These are phyloP conservation scores for Daldinia loculata DNA, from an alignment of 495 filamentous ascomycete genomes.

Conservation along the genomic window DNA sequence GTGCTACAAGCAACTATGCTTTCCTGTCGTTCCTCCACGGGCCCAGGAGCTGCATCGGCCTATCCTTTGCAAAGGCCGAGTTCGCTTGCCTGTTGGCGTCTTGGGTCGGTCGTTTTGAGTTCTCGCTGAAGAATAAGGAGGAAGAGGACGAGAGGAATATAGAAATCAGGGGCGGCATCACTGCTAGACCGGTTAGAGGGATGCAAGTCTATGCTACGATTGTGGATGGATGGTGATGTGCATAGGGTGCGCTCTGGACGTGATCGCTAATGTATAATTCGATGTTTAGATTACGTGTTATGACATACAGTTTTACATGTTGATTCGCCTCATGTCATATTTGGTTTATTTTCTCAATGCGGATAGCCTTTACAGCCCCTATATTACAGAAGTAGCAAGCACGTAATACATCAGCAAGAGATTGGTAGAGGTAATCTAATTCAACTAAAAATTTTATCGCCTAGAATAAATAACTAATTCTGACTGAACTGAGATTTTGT, in stretches of 20 bases:
- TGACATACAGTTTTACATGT: neutral
- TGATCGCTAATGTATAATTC: slow-evolving; percentile 42
- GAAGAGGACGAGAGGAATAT: slow-evolving; percentile 63
- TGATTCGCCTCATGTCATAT: neutral
- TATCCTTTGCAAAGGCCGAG: slow-evolving; percentile 82
- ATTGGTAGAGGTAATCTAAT: neutral
- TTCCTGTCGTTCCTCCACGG: slow-evolving; percentile 71
- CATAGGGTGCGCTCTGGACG: slow-evolving; percentile 27
- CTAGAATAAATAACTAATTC: neutral
- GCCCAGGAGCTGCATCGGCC: slow-evolving; percentile 68
- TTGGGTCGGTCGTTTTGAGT: slow-evolving; percentile 75
- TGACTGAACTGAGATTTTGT: neutral
- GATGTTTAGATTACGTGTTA: slow-evolving; percentile 1
- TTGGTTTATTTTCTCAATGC: neutral
- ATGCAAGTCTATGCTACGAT: slow-evolving; percentile 67
- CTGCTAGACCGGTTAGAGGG: slow-evolving; percentile 69
- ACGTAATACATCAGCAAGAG: neutral
- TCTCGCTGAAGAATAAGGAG: slow-evolving; percentile 68
- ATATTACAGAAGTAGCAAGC: neutral
- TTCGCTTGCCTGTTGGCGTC: slow-evolving; percentile 82
- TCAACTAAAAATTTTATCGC: neutral
- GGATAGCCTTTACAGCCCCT: neutral
- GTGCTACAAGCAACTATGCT: slow-evolving; percentile 64
- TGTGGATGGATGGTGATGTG: slow-evolving; percentile 69
- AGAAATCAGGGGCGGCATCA: slow-evolving; percentile 66